Base-by-base conservation (phyloP, 1,284 basidiomycete species). In the Vanrija sp. region DNA sequence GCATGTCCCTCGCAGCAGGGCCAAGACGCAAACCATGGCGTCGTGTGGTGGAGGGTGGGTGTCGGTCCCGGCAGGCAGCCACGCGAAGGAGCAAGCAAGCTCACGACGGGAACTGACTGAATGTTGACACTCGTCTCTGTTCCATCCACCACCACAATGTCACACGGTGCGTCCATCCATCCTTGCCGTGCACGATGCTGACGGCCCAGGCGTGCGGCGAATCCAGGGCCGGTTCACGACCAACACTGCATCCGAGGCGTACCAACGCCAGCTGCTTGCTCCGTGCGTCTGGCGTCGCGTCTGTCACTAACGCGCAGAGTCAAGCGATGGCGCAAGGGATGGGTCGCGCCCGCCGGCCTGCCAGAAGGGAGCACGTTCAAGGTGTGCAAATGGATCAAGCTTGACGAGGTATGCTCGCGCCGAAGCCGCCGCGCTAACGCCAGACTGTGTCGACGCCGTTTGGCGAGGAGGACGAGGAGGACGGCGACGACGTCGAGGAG, bases 261-360 rank as follows among this genome's bases (percentile, higher is more conserved):
- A 64, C 52, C 67, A 68, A 53, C 61, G 68, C 12, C 68, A 71
- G 47, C 56, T 71, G 43, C 58, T 61, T 5, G 65, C 66, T 14
- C 69, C 69, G 66, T 71, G 29, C 51, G 67, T 68, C 25, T 68
- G 25, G 0, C 18, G 29, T 23, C 46, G 16, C 46, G n/a, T 43
- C 21, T 8, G 16, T 29, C 28, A 9, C 43, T 14, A 28, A 48
- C 49, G 10, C 10, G 1, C 48, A 69, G 68, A 1, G 68, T 67
- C 10, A 66, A 69, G 54, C 67, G 63, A 46, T 71, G 67, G 67
- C 64, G 64, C 23, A 63, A 61, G 43, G 64, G 64, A 60, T 71
- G 68, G 68, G 56, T 62, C 6, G 48, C 64, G 6, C 68, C 68
- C 10, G 56, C 57, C n/a, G 65, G 67, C 5, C 48, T 68, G 14